phyloP scores from a whole-genome alignment of 768 basidiomycete species.

The Lactarius sp. region DNA sequence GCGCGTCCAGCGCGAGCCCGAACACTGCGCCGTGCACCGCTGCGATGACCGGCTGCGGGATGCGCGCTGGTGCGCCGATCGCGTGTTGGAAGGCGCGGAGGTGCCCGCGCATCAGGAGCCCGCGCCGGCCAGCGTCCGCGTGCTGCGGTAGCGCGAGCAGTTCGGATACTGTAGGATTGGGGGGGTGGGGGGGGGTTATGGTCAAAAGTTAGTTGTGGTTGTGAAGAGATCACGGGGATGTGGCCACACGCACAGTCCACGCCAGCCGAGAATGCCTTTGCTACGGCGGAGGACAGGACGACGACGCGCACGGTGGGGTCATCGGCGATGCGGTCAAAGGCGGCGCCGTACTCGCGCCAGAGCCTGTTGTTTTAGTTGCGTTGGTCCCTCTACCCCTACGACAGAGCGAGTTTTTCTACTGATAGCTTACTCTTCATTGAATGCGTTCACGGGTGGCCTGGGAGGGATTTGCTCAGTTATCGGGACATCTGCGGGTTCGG shows the following conservation, averaged over 20 bases:
- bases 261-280: slow-evolving; percentile 79
- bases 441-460: slow-evolving; percentile 23
- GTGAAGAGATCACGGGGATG: background rate
- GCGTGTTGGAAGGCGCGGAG: slow-evolving; percentile 62
- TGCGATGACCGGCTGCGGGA: slow-evolving; percentile 75
- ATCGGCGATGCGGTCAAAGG: slow-evolving; percentile 51
- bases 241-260: slow-evolving; percentile 55
- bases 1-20: slow-evolving; percentile 77
- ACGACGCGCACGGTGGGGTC: slow-evolving; percentile 61
- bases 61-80: slow-evolving; percentile 62
- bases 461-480: too few species aligned
- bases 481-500: background rate
- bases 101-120: slow-evolving; percentile 44
- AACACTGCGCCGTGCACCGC: slow-evolving; percentile 72
- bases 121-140: slow-evolving; percentile 49
- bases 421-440: slow-evolving; percentile 14
- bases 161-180: slow-evolving; percentile 6
- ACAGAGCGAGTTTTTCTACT: too few species aligned
- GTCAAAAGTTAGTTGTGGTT: background rate
- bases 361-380: slow-evolving; percentile 41
- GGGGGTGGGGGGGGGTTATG: background rate
- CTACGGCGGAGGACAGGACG: slow-evolving; percentile 64
- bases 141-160: slow-evolving; percentile 31
- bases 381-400: too few species aligned
- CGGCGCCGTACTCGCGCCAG: slow-evolving; percentile 63